phyloP scores from a whole-genome alignment of 164 flowering plant genomes.

The Brasenia schreberi region DNA sequence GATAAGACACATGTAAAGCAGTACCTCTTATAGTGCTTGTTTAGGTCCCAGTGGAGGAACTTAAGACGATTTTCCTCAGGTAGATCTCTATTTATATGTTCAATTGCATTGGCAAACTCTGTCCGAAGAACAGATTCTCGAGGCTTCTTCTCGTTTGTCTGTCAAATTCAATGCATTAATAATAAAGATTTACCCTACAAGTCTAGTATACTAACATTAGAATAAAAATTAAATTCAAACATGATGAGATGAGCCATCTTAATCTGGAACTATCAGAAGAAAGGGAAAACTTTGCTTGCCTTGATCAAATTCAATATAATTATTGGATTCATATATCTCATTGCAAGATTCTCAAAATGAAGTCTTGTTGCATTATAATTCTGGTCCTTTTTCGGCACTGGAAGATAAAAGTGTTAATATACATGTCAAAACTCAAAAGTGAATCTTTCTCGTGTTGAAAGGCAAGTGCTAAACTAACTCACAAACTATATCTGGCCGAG shows the following conservation, averaged over 20 bases:
- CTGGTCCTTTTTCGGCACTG: conserved; percentile 80
- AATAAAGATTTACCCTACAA: too few relatives aligned
- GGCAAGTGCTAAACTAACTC: conserved; percentile 9
- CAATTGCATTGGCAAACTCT: conserved; percentile 81
- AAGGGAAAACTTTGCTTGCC: too few relatives aligned
- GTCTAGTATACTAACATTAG: too few relatives aligned
- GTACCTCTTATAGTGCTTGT: conserved; percentile 69
- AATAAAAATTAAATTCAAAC: too few relatives aligned
- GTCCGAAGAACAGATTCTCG: conserved; percentile 85
- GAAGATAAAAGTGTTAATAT: conserved; percentile 12
- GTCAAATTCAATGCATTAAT: too few relatives aligned
- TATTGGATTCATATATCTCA: conserved; percentile 87
- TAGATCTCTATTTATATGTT: conserved; percentile 51
- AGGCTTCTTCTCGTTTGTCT: conserved; percentile 85
- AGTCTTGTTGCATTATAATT: conserved; percentile 72
- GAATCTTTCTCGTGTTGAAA: too few relatives aligned
- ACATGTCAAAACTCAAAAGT: not conserved
- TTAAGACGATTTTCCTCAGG: conserved; percentile 51
- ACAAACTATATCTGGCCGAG: conserved; percentile 84
- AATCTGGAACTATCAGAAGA: too few relatives aligned
- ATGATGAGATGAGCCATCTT: too few relatives aligned
- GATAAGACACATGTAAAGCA: conserved; percentile 1
- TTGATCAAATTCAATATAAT: conserved; percentile 82
- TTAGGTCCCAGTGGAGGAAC: conserved; percentile 86
- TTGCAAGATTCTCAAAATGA: conserved; percentile 84